Conservation (phyloP, 129 eudicot genomes). For the Flaveria robusta region DNA sequence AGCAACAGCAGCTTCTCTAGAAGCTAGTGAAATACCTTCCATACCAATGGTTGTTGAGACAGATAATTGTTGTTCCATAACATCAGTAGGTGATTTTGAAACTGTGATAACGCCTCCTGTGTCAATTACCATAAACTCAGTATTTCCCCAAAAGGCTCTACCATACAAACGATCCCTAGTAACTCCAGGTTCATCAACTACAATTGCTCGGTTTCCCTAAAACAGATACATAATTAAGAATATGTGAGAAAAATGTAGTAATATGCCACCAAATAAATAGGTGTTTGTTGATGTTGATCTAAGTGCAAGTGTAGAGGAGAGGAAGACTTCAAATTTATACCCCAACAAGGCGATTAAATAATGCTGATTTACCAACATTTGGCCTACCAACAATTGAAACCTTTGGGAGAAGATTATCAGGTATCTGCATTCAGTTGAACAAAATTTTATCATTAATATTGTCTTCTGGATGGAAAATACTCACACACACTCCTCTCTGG, state of each 20-base stretch:
- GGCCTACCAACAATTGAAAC: slow-evolving; percentile 99
- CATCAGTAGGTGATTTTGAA: slow-evolving; percentile 72
- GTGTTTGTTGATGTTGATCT: neutral
- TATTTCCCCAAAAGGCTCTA: slow-evolving; percentile 79
- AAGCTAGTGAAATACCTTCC: slow-evolving; percentile 97
- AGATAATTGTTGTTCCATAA: slow-evolving; percentile 82
- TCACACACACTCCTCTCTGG: neutral
- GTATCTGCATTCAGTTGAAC: slow-evolving; percentile 54
- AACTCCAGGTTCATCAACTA: slow-evolving; percentile 98
- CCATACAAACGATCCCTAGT: slow-evolving; percentile 94
- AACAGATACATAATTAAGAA: slow-evolving; percentile 15
- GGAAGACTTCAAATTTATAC: slow-evolving; percentile 38
- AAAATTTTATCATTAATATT: neutral
- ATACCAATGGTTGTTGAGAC: slow-evolving; percentile 94
- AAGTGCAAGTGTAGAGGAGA: slow-evolving; percentile 11
- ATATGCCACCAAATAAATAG: neutral
- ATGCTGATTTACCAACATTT: slow-evolving; percentile 98
- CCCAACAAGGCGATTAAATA: slow-evolving; percentile 97
- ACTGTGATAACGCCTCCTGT: slow-evolving; percentile 88
- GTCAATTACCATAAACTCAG: slow-evolving; percentile 79
- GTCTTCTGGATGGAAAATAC: neutral
- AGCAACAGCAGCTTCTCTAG: slow-evolving; percentile 97
- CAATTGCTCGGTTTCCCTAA: slow-evolving; percentile 94
- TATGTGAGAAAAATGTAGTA: neutral
- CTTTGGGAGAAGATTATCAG: slow-evolving; percentile 89